These are phyloP conservation scores for Platanthera guangdongensis DNA, from an alignment of 106 monocot species.

Conservation along the genomic window DNA sequence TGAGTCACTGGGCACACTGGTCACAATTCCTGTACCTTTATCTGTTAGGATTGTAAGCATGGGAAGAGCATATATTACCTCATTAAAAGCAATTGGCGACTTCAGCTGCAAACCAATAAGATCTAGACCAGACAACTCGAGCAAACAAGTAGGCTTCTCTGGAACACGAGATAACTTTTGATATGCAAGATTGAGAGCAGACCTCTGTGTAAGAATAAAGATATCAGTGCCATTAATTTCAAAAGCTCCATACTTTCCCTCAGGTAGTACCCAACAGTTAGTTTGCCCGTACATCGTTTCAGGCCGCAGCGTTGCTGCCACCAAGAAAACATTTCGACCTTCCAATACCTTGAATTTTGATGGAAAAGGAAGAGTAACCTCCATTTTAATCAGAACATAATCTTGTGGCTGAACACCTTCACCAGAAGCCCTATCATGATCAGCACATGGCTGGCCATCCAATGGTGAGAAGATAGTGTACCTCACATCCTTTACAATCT, in stretches of 20 bases:
- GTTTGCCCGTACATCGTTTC: slow-evolving; percentile 98
- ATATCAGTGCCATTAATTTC: slow-evolving; percentile 86
- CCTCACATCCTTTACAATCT: slow-evolving; percentile 75
- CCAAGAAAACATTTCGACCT: slow-evolving; percentile 69
- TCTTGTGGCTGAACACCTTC: slow-evolving; percentile 93
- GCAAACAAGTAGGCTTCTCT: slow-evolving; percentile 67
- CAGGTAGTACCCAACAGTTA: slow-evolving; percentile 86
- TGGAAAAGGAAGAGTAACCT: slow-evolving; percentile 68
- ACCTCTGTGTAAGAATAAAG: slow-evolving; percentile 68
- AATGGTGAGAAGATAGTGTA: slow-evolving; percentile 82
- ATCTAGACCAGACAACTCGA: slow-evolving; percentile 66
- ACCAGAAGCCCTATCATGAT: slow-evolving; percentile 83
- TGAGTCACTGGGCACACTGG: slow-evolving; percentile 90
- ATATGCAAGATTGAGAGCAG: slow-evolving; percentile 75
- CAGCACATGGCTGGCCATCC: slow-evolving; percentile 95
- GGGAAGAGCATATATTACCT: slow-evolving; percentile 74
- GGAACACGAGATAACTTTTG: slow-evolving; percentile 67
- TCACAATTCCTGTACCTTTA: slow-evolving; percentile 94
- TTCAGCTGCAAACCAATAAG: slow-evolving; percentile 72
- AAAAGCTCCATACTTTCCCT: slow-evolving; percentile 92
- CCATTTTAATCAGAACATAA: slow-evolving; percentile 82
- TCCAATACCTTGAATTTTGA: slow-evolving; percentile 60
- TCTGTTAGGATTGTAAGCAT: slow-evolving; percentile 95
- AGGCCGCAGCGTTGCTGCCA: slow-evolving; percentile 87
- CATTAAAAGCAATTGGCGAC: slow-evolving; percentile 69